phyloP scores from a whole-genome alignment of 331 rosid genomes.

The Saraca asoca region DNA sequence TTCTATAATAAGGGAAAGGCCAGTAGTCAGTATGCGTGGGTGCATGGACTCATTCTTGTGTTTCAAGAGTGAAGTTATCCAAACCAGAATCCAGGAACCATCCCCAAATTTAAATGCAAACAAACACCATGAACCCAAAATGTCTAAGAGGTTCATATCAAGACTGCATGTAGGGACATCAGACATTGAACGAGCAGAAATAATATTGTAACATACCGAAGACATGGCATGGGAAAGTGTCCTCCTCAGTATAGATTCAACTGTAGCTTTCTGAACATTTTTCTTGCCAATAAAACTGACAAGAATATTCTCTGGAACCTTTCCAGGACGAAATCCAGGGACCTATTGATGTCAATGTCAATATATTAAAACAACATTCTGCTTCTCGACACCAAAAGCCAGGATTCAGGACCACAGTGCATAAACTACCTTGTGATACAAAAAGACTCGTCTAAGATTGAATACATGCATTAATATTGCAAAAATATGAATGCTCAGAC shows the following conservation, averaged over 20 bases:
- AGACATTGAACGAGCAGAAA: conserved; percentile 15
- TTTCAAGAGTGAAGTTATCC: conserved; percentile 30
- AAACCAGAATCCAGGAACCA: conserved; percentile 15
- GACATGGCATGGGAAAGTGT: conserved; percentile 90
- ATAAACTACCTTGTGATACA: conserved; percentile 11
- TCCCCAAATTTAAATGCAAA: conserved; percentile 2
- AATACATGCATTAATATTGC: neutral
- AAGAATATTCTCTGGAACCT: conserved; percentile 76
- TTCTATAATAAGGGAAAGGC: conserved; percentile 18
- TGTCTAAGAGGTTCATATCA: neutral
- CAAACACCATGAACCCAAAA: conserved; percentile 9
- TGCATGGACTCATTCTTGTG: neutral
- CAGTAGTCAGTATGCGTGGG: conserved; percentile 9
- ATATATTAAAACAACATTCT: conserved; percentile 23
- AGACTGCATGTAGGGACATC: conserved; percentile 13
- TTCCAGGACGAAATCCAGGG: conserved; percentile 91
- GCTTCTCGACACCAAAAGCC: conserved; percentile 26
- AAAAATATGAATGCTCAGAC: neutral
- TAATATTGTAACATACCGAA: conserved; percentile 48
- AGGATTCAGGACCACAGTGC: conserved; percentile 23
- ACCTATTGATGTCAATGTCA: conserved; percentile 44
- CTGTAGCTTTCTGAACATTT: conserved; percentile 68
- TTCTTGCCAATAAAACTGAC: conserved; percentile 63
- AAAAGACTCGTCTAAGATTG: neutral
- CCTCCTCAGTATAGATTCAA: conserved; percentile 84